A percentile compares a stretch with the other conserved stretches of the same genome.
These are phyloP conservation scores for Pestalotiopsis sp. DNA, from an alignment of 2,329 filamentous ascomycete genomes.

Conservation along the genomic window DNA sequence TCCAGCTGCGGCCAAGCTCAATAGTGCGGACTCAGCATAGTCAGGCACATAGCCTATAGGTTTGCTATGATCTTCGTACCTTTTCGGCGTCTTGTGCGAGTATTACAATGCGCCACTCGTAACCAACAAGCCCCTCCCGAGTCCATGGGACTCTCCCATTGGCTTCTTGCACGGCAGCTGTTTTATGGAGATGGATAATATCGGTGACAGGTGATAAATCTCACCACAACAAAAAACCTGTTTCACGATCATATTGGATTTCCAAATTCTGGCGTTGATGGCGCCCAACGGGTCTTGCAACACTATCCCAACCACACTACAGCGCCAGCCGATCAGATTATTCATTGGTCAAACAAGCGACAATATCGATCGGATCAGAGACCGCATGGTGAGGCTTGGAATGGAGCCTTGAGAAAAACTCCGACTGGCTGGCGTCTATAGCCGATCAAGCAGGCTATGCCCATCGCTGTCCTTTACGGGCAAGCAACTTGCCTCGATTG, in stretches of 20 bases:
- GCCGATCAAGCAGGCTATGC: neutral
- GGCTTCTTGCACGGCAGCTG: neutral
- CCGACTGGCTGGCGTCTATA: neutral
- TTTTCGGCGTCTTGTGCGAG: neutral
- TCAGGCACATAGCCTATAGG: neutral
- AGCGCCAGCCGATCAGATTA: neutral
- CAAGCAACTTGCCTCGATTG: neutral
- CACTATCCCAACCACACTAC: neutral
- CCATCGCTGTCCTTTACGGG: neutral
- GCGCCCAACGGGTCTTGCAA: neutral
- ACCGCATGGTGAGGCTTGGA: neutral
- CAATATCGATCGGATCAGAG: neutral
- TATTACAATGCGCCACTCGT: neutral
- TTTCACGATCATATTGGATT: neutral
- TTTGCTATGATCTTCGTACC: neutral
- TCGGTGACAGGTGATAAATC: neutral
- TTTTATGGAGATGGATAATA: neutral
- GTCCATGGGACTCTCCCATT: neutral
- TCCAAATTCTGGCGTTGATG: neutral
- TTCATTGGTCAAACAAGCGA: neutral
- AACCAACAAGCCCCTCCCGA: neutral
- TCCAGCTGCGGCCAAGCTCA: neutral
- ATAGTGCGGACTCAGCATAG: neutral
- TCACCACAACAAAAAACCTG: neutral
- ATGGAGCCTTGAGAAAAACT: neutral